phyloP scores from a whole-genome alignment of 179 eudicot species.

The Silene coronaria region DNA sequence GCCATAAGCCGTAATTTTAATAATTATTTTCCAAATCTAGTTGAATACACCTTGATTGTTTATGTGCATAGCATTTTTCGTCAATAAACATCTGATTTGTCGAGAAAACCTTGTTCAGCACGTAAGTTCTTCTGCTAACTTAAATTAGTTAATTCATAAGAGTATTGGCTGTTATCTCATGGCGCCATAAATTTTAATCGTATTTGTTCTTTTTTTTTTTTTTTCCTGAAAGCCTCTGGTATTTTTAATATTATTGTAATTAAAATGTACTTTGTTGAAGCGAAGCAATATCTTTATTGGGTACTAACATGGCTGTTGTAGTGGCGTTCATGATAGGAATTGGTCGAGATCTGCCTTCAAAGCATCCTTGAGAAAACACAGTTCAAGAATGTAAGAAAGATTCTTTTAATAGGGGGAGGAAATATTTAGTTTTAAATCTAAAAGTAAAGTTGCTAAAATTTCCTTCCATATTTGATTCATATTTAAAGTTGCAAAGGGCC shows the following conservation, averaged over 20 bases:
- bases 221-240: background rate
- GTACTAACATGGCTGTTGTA: background rate
- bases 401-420: background rate
- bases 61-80: background rate
- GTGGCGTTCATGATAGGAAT: constrained; percentile 3
- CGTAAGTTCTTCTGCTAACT: background rate
- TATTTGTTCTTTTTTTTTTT: background rate
- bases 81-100: background rate
- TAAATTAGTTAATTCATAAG: too few relatives aligned
- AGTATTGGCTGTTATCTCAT: too few relatives aligned
- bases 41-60: background rate
- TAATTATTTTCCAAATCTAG: background rate
- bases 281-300: background rate
- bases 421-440: background rate
- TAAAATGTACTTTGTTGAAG: background rate
- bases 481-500: constrained; percentile 62
- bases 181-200: background rate
- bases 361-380: constrained; percentile 8
- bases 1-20: background rate
- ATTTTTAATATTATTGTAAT: background rate
- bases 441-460: background rate
- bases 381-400: constrained; percentile 13
- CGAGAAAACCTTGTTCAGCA: background rate
- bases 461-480: background rate
- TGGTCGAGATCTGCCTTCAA: constrained; percentile 11